These are phyloP conservation scores for Nelumbo lutea DNA, from an alignment of 164 flowering plant species.

Conservation along the genomic window DNA sequence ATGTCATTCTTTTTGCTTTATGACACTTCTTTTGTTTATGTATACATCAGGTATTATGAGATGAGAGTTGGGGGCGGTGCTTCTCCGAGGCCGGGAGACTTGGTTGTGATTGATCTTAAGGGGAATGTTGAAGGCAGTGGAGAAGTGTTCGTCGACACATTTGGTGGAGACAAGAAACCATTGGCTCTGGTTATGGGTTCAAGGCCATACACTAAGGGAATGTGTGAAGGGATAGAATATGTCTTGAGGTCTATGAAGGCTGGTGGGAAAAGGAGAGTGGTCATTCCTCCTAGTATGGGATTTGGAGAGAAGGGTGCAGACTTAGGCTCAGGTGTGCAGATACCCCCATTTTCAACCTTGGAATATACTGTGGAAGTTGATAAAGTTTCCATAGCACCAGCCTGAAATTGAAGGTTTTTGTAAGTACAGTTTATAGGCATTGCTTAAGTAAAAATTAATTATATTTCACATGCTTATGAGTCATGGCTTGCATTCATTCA, in stretches of 20 bases:
- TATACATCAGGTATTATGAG: slow-evolving; percentile 54
- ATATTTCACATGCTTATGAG: too few relatives aligned
- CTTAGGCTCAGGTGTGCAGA: slow-evolving; percentile 55
- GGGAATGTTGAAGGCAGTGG: slow-evolving; percentile 56
- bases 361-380: slow-evolving; percentile 76
- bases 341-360: slow-evolving; percentile 72
- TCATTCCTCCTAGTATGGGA: slow-evolving; percentile 62
- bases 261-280: slow-evolving; percentile 73
- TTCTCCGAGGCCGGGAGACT: slow-evolving; percentile 60
- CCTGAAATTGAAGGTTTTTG: slow-evolving; percentile 26
- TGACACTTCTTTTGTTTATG: not conserved
- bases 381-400: slow-evolving; percentile 78
- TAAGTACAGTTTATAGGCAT: too few relatives aligned
- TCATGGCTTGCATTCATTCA: too few relatives aligned
- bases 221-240: slow-evolving; percentile 86
- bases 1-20: not conserved
- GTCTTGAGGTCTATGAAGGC: slow-evolving; percentile 68
- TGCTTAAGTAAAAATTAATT: too few relatives aligned
- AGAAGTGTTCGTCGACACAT: slow-evolving; percentile 67
- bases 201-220: slow-evolving; percentile 80
- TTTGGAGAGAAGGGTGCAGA: slow-evolving; percentile 83
- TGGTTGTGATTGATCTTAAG: slow-evolving; percentile 68
- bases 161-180: slow-evolving; percentile 52
- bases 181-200: slow-evolving; percentile 81
- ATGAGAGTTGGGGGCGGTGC: slow-evolving; percentile 73